Evolutionary conservation across 768 basidiomycete species (phyloP).

Genomic region (Suillus subaureus): DNA sequence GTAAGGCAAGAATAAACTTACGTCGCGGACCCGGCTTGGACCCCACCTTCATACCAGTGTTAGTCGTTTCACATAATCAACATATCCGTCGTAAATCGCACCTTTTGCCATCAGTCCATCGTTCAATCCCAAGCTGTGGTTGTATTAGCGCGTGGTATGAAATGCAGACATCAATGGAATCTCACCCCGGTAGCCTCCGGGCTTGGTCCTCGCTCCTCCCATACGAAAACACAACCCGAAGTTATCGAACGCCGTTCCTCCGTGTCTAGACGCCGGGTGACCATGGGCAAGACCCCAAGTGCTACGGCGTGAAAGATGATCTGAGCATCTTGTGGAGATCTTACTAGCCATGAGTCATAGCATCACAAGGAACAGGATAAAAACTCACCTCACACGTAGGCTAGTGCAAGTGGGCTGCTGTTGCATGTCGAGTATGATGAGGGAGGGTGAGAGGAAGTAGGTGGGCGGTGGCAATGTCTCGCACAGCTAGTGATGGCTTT

Average conservation of each 20-base stretch:
- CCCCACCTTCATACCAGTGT: conserved; percentile 55
- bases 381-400: conserved; percentile 52
- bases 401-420: conserved; percentile 64
- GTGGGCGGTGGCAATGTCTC: neutral
- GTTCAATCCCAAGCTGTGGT: conserved; percentile 68
- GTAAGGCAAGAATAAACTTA: conserved; percentile 36
- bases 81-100: conserved; percentile 7
- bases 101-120: conserved; percentile 78
- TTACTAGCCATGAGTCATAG: conserved; percentile 15
- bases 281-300: conserved; percentile 59
- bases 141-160: conserved; percentile 8
- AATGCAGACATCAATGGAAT: conserved; percentile 13
- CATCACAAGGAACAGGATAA: neutral
- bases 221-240: conserved; percentile 79
- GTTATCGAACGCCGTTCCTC: conserved; percentile 71
- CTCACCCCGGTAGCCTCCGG: conserved; percentile 67
- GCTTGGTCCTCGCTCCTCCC: conserved; percentile 78
- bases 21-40: conserved; percentile 75
- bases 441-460: neutral
- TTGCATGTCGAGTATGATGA: conserved; percentile 48
- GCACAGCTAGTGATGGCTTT: conserved; percentile 1
- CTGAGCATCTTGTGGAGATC: conserved; percentile 67
- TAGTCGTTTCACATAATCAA: neutral
- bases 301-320: conserved; percentile 75
- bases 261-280: conserved; percentile 70